Evolutionary conservation across 352 stramenopile genomes (phyloP).

Genomic region (Blastocystis sp.): DNA sequence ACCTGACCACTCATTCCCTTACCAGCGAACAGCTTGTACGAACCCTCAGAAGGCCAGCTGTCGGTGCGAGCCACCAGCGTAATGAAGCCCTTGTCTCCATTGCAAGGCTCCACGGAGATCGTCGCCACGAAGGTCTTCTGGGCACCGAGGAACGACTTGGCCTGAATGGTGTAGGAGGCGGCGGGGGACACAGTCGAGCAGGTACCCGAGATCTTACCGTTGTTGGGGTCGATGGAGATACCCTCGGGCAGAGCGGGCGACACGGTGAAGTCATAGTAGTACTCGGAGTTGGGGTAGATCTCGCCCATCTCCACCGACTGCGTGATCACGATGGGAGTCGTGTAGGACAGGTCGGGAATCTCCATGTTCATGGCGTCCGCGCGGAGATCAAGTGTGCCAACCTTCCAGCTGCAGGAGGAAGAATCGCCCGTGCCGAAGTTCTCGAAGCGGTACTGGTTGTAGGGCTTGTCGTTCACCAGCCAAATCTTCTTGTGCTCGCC

Average conservation of each 20-base stretch:
- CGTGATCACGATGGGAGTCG: too few species aligned
- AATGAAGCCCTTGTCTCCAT: background rate
- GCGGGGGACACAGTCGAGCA: background rate
- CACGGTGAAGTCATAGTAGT: background rate
- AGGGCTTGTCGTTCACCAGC: background rate
- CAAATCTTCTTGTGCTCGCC: background rate
- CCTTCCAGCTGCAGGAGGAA: background rate
- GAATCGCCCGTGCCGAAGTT: background rate
- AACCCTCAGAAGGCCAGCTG: background rate
- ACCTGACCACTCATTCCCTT: background rate
- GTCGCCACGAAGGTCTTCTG: background rate
- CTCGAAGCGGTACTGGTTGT: constrained; percentile 2
- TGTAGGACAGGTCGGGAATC: too few species aligned
- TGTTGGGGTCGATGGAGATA: background rate
- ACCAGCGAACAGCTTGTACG: too few species aligned
- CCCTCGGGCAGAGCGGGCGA: background rate
- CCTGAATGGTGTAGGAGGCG: background rate
- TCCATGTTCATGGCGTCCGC: background rate
- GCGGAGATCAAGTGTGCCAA: background rate
- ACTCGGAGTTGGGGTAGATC: background rate
- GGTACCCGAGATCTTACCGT: background rate
- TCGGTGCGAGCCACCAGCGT: too few species aligned
- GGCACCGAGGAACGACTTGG: background rate
- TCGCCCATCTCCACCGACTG: background rate
- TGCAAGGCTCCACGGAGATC: background rate